Evolutionary conservation across 345 rosid species (phyloP), one percentile per base, ranked within the genome.

Genomic region (Boechera retrofracta): DNA sequence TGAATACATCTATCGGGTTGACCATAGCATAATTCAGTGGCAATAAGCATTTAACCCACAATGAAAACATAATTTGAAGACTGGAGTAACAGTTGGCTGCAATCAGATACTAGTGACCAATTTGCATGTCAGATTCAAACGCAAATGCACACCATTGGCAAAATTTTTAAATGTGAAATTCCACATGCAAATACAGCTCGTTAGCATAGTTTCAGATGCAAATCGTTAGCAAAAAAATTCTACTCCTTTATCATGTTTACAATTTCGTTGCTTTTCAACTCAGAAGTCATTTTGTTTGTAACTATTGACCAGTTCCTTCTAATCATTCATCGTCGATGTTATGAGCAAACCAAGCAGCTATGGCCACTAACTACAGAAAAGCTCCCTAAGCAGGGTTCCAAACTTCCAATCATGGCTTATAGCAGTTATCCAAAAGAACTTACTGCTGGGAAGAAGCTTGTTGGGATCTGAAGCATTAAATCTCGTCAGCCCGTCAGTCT

Each of bases 381-480:
- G 61, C 33, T 21, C 31, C 72, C 15, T 24, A 24, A 21, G 26
- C 10, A 0, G 15, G 35, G 29, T 21, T 21, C 24, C 24, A 21
- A 21, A 21, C 24, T 44, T 69, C 10, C 26, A 45, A 26, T 32
- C 35, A 31, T 63, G 42, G 24, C 15, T 41, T 47, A 54, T 44
- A 66, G 59, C 7, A 48, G 33, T 59, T 49, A 52, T 32, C 53
- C 8, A 53, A 53, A 49, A 59, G 11, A 79, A 56, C 88, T 67
- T 89, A 95, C 99, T 90, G 91, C 99, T 92, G 5, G 98, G 89
- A 82, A 95, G 98, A 78, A 91, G 91, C 86, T 87, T 95, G 80
- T 78, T 63, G 9, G 92, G 89, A 86, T 95, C 98, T 8, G 88
- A 85, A 69, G 92, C 84, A 60, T 91, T 79, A 72, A 91, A 95